phyloP scores from a whole-genome alignment of 2,329 filamentous ascomycete species.

The Colletotrichum sp. region DNA sequence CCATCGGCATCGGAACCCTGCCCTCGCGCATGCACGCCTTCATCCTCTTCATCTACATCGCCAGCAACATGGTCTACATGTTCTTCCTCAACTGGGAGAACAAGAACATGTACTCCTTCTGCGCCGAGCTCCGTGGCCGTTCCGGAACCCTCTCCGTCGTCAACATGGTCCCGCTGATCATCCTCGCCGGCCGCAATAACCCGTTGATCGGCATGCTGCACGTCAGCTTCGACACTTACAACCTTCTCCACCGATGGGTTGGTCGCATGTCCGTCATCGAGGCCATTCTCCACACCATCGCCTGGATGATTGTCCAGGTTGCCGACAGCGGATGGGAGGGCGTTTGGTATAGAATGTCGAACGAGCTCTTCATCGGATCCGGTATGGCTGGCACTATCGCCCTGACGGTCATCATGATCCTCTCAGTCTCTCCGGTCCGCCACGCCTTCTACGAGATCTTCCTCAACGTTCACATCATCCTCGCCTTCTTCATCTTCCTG shows the following conservation, averaged over 20 bases:
- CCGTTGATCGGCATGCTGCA: constrained; percentile 81
- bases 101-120: constrained; percentile 65
- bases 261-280: constrained; percentile 77
- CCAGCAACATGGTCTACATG: constrained; percentile 68
- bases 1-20: constrained; percentile 66
- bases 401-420: constrained; percentile 70
- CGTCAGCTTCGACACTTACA: constrained; percentile 96
- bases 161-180: constrained; percentile 90
- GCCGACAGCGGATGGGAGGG: constrained; percentile 68
- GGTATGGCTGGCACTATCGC: constrained; percentile 66
- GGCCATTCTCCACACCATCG: constrained; percentile 69
- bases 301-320: constrained; percentile 77
- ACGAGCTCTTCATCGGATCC: constrained; percentile 69
- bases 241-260: constrained; percentile 74
- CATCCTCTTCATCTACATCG: constrained; percentile 61
- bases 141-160: constrained; percentile 81
- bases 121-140: constrained; percentile 85
- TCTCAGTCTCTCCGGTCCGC: constrained; percentile 79
- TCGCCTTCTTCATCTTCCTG: constrained; percentile 71
- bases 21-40: constrained; percentile 68
- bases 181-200: constrained; percentile 93
- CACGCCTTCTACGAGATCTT: constrained; percentile 99
- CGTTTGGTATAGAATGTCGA: constrained; percentile 57
- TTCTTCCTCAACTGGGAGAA: constrained; percentile 65
- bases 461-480: constrained; percentile 81